Evolutionary conservation across 2,329 filamentous ascomycete genomes (phyloP).

Genomic region (Colletotrichum sp.): DNA sequence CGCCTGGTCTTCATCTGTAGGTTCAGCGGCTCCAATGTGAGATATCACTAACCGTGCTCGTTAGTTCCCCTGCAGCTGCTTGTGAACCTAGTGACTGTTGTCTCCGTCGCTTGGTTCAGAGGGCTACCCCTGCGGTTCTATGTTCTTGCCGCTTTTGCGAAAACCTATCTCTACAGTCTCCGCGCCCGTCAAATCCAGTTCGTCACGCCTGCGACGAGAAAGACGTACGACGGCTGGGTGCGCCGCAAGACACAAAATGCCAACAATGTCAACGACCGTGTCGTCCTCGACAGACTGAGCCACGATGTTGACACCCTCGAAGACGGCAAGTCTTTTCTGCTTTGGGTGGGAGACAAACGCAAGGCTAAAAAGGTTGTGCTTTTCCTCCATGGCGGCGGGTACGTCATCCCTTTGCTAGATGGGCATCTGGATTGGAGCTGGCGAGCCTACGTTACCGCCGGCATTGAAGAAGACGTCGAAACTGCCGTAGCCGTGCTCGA

Average conservation of each 20-base stretch:
- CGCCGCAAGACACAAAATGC: not conserved
- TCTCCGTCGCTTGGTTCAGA: not conserved
- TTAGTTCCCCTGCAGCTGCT: not conserved
- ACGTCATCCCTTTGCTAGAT: not conserved
- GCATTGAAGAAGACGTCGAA: not conserved
- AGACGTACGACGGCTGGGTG: not conserved
- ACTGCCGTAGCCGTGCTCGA: not conserved
- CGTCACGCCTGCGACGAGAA: not conserved
- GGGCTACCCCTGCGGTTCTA: not conserved
- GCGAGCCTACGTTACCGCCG: not conserved
- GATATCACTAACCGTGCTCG: not conserved
- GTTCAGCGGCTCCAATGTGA: not conserved
- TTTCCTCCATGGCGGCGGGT: not conserved
- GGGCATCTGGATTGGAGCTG: not conserved
- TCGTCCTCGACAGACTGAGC: not conserved
- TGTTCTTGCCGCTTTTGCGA: not conserved
- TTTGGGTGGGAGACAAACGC: not conserved
- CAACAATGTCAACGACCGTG: not conserved
- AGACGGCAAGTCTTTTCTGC: not conserved
- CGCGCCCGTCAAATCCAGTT: not conserved
- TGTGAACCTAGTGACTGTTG: not conserved
- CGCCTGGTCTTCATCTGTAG: not conserved
- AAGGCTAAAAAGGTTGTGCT: not conserved
- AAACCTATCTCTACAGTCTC: not conserved
- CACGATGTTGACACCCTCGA: not conserved